Base-by-base conservation (phyloP, 805 yeast species). In the Candida fluviatilis region DNA sequence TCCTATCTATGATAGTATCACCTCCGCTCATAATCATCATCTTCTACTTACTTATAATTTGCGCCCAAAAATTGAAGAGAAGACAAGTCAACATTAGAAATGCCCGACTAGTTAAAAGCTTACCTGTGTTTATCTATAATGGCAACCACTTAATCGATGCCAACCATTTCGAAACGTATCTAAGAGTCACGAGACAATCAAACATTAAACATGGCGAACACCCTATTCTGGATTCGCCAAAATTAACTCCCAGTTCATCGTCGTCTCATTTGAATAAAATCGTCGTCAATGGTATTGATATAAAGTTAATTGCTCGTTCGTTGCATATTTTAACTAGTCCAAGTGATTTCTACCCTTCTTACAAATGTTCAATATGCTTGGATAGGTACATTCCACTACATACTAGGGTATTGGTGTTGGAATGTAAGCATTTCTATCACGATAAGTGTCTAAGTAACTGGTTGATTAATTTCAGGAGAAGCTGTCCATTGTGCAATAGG, bases 391-490 rank as follows among this genome's bases (percentile, higher is more conserved):
- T 60, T 8, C 70, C 72, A 12, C 67, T 76, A 23, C 61, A 58
- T 39, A 64, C 75, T 16, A 60, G 63, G 34, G 76, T 80, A 14
- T 62, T 78, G 58, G 62, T 70, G 16, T 61, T 80, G 35, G 79
- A 78, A 5, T 80, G 85, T 51, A 72, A 73, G 36, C 85, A 80
- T 53, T 75, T 78, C 44, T 80, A 70, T 57, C 85, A 80, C 50
- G 71, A 70, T 31, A 62, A 60, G 18, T 80, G 85, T 51, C 69
- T 80, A 35, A 62, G 78, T 17, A 76, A 75, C 41, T 80, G 85
- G 85, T 65, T 79, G 31, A 66, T 78, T 12, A 64, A 66, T 43
- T 75, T 77, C 48, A 65, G 71, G 37, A 64, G 76, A 40, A 60
- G 64, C 25, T 80, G 85, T 48, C 85, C 85, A 2, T 68, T 80